Base-by-base conservation (phyloP, 768 basidiomycete species). In the Boletellus ananiceps region DNA sequence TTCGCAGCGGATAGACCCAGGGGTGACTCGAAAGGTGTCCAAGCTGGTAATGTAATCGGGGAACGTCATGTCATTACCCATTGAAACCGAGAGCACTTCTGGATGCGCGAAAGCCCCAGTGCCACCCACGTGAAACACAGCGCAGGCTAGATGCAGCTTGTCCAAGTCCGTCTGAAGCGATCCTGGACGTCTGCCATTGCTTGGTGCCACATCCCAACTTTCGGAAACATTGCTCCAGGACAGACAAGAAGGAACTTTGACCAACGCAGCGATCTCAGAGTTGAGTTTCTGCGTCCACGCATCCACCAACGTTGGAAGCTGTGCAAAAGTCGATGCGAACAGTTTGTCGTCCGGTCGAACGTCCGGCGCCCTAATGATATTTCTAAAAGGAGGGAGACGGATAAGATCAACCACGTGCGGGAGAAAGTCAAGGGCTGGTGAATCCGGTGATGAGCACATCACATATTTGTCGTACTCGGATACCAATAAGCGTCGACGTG, bases 351-450 rank as follows among this genome's bases (percentile, higher is more conserved):
- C n/a, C 12, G 16, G 5, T 12, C 5, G 3, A 14, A 18, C 49
- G 12, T 51, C 50, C 1, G 48, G 46, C 5, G 40, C 18, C 15
- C 27, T 43, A 38, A 62, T 50, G 12, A 50, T 25, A 13, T 47
- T 44, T 29, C n/a, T 44, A 21, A 60, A 61, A 4, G 37, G 39
- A 33, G 60, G 37, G 18, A 59, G 44, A 2, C 43, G 40, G n/a
- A 38, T 14, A 29, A 59, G 25, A 31, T 61, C 54, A 12, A 18
- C 49, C 18, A 50, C 46, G 23, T 58, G 57, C n/a, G 60, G 59
- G 8, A 58, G 49, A 15, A 58, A 34, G 18, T 44, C 47, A 16
- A 44, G 34, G 8, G 19, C 29, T 9, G 32, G 52, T 12, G 46
- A 21, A 40, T 49, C 45, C 5, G 46, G 38, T 19, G 46, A 40